Conservation (phyloP, 2,329 filamentous ascomycete species). For the Allantophomopsis cytisporea region DNA sequence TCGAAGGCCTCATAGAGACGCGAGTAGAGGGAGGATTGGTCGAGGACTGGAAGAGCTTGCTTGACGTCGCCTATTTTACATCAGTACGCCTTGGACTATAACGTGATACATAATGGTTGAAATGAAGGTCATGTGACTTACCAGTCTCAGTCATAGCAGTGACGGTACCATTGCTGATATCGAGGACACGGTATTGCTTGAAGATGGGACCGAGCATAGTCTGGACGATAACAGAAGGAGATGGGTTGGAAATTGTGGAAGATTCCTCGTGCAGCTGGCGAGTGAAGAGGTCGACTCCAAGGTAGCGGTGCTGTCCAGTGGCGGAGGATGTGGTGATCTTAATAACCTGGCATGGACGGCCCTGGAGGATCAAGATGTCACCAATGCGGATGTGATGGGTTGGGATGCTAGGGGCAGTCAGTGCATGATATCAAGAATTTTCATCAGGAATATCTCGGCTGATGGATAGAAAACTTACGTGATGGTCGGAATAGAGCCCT, state of each 20-base stretch:
- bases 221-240: constrained; percentile 93
- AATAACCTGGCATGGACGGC: constrained; percentile 98
- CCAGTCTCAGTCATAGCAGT: constrained; percentile 94
- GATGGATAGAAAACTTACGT: no score
- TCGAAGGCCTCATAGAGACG: constrained; percentile 77
- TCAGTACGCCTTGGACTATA: background rate
- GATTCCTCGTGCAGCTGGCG: constrained; percentile 99
- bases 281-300: constrained; percentile 99
- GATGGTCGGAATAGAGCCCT: no score
- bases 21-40: constrained; percentile 80
- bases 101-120: no score
- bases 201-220: constrained; percentile 98
- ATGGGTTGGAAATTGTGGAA: constrained; percentile 92
- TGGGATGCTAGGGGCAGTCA: constrained; percentile 43
- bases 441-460: no score
- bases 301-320: constrained; percentile 98
- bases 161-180: constrained; percentile 77
- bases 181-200: constrained; percentile 99
- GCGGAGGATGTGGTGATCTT: constrained; percentile 96
- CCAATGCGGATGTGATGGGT: constrained; percentile 99
- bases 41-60: constrained; percentile 83
- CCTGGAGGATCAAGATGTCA: constrained; percentile 97
- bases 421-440: no score
- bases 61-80: constrained; percentile 62
- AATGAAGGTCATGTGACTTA: background rate